Base-by-base conservation (phyloP, 768 basidiomycete species). In the Boletus sensibilis region DNA sequence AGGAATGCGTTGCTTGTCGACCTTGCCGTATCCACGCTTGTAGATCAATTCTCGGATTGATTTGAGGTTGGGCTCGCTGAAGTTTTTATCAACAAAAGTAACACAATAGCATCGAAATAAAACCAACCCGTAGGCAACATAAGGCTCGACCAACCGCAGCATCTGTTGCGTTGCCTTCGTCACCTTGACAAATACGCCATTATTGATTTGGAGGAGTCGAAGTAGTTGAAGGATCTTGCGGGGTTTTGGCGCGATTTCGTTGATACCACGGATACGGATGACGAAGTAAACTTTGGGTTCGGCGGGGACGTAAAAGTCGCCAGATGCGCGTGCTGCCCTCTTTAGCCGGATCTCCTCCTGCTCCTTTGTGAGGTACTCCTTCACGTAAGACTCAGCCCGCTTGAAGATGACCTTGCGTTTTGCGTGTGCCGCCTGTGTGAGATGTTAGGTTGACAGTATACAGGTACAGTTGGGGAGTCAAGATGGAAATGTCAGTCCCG, bases 11-110 rank as follows among this genome's bases (percentile, higher is more conserved):
- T 98, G 95, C 79, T 93, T 96, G 83, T 93, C 75, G 75, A 98
- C 87, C 81, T 98, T 98, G 74, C 96, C 97, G 72, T 98, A 98
- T 55, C 97, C 97, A 62, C 97, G 93, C 84, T 99, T 99, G 89
- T 98, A 98, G 78, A 98, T 87, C 63, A 99, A 79, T 75, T 97
- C 94, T 62, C 96, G 94, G 72, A 98, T 87, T 40, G 94, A 87
- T 76, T 98, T 98, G 67, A 98, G 80, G 80, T 98, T 98, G 55
- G 94, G 91, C 77, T 96, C 94, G 77, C 93, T 94, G 60, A 5
- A 12, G 13, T 14, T 45, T 38, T 10, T 27, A 27, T 66, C 46
- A 64, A 47, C 29, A 42, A 54, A 34, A 20, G 20, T 25, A 1
- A 43, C 25, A 38, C 31, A 16, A 35, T 46, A 38, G 25, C 16